phyloP scores from a whole-genome alignment of 345 rosid genomes.

The Citrus australasica region DNA sequence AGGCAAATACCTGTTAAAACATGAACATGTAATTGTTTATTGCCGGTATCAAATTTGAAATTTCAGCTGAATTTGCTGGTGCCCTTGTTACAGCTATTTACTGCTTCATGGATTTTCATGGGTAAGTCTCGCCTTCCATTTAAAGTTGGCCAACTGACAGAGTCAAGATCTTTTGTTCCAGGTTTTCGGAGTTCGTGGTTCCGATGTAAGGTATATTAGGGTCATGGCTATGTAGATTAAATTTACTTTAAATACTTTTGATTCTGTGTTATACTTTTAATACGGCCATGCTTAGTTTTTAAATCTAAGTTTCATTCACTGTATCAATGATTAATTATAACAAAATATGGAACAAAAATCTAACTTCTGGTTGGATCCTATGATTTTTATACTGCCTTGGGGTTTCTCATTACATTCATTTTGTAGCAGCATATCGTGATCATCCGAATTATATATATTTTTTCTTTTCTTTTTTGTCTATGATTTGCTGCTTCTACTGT shows the following conservation, averaged over 20 bases:
- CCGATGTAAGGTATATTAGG: constrained; percentile 57
- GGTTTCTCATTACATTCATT: not conserved
- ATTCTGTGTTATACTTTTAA: not conserved
- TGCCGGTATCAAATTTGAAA: not conserved
- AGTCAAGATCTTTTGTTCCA: constrained; percentile 29
- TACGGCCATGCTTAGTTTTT: not conserved
- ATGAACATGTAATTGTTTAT: not conserved
- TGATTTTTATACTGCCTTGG: not conserved
- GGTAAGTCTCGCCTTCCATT: constrained; percentile 26
- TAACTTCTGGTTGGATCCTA: not conserved
- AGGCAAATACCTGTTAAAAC: not conserved
- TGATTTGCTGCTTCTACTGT: not conserved
- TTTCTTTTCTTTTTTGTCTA: not conserved
- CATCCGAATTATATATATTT: not conserved
- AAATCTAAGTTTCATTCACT: not conserved
- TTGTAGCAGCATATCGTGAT: not conserved
- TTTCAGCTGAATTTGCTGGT: not conserved
- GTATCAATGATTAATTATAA: not conserved
- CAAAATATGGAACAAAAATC: not conserved
- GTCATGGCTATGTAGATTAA: not conserved
- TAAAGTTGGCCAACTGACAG: constrained; percentile 46
- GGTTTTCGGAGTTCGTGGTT: constrained; percentile 88
- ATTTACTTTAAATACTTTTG: not conserved
- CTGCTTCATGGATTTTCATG: constrained; percentile 20
- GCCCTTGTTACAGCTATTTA: not conserved